These are phyloP conservation scores for Theobroma cacao DNA, from an alignment of 345 rosid species.

Conservation along the genomic window DNA sequence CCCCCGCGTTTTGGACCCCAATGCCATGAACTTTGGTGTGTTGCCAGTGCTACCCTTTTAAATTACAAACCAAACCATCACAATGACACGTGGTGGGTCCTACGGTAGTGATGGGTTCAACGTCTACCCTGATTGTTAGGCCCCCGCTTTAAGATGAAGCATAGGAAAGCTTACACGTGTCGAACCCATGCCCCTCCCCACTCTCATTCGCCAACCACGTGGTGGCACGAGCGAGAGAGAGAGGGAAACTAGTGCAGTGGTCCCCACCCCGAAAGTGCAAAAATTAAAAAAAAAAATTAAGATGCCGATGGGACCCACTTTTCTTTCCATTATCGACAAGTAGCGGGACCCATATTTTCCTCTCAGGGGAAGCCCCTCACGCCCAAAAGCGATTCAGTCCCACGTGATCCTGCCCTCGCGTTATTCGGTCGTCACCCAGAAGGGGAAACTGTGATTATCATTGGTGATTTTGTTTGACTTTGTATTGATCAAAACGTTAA, in stretches of 20 bases:
- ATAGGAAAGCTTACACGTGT: constrained; percentile 33
- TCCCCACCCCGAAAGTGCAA: neutral
- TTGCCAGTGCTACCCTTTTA: neutral
- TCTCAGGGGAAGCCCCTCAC: neutral
- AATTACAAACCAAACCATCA: neutral
- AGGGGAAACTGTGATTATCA: neutral
- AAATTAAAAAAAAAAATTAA: neutral
- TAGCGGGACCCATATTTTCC: constrained; percentile 16
- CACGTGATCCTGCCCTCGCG: neutral
- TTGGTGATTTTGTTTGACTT: neutral
- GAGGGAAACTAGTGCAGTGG: neutral
- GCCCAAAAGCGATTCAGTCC: neutral
- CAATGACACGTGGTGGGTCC: constrained; percentile 23
- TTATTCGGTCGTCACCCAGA: neutral
- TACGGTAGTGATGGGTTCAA: constrained; percentile 7
- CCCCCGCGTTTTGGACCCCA: too few species aligned
- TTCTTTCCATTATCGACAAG: neutral
- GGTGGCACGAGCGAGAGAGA: constrained; percentile 8
- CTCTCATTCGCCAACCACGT: constrained; percentile 12
- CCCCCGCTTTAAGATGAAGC: constrained; percentile 1
- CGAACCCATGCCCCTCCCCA: neutral
- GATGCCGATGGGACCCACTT: constrained; percentile 25
- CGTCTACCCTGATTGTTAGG: constrained; percentile 3
- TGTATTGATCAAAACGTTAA: neutral
- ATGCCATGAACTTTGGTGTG: too few species aligned